A percentile compares a stretch with the other conserved stretches of the same genome.
Conservation (phyloP, 345 rosid genomes). For the Boechera retrofracta region DNA sequence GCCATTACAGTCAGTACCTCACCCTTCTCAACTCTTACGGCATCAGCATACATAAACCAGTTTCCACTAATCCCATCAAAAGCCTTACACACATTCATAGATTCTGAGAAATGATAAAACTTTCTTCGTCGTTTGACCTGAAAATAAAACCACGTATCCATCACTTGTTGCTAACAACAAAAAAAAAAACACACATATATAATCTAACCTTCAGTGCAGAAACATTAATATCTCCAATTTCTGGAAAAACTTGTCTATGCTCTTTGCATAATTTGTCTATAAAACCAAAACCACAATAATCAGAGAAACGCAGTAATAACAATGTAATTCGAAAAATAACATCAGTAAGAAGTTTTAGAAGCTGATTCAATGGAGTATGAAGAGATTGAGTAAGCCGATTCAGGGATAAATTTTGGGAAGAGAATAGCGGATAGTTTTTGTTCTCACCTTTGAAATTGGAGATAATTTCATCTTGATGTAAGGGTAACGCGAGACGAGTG, state of each 20-base stretch:
- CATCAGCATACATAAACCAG: conserved; percentile 68
- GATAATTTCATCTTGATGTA: conserved; percentile 58
- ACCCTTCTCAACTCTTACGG: conserved; percentile 36
- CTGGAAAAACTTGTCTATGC: conserved; percentile 21
- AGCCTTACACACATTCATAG: conserved; percentile 55
- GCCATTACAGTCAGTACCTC: no score
- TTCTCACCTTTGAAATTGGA: conserved; percentile 56
- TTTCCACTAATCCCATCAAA: conserved; percentile 48
- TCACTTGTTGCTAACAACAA: background rate
- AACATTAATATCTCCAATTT: conserved; percentile 18
- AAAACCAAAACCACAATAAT: background rate
- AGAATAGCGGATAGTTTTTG: conserved; percentile 17
- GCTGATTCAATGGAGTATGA: background rate
- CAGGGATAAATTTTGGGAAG: background rate
- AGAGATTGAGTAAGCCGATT: background rate
- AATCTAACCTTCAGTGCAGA: conserved; percentile 17
- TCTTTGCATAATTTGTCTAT: conserved; percentile 10
- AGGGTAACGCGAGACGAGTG: conserved; percentile 57
- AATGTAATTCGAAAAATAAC: background rate
- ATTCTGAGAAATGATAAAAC: conserved; percentile 58
- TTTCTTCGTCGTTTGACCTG: conserved; percentile 50
- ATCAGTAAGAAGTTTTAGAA: background rate
- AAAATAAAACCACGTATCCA: background rate
- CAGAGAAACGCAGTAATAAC: background rate
- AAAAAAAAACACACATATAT: background rate